Percentiles rank a stretch among this genome's conserved stretches.
Evolutionary conservation across 176 grass and related monocot species (phyloP).

Genomic region (Neostapfia colusana): DNA sequence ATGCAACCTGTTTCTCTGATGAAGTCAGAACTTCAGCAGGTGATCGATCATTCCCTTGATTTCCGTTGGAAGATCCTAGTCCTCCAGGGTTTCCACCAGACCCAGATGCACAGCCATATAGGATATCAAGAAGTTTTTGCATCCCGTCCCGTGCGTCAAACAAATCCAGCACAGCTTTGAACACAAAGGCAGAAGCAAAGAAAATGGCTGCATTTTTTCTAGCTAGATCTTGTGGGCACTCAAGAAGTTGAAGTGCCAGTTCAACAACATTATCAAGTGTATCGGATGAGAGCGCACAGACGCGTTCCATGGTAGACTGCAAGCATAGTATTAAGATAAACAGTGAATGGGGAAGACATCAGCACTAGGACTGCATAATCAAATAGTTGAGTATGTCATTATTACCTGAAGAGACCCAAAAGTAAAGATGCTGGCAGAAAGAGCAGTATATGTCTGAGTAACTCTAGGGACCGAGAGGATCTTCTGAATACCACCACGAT

Average conservation of each 20-base stretch:
- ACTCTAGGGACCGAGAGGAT: conserved; percentile 76
- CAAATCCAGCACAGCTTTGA: conserved; percentile 90
- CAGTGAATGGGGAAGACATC: not conserved
- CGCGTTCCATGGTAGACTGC: conserved; percentile 93
- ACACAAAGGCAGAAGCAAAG: conserved; percentile 92
- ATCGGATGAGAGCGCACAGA: conserved; percentile 75
- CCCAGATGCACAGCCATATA: conserved; percentile 69
- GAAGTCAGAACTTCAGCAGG: conserved; percentile 69
- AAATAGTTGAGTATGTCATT: not conserved
- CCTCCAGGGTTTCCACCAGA: conserved; percentile 67
- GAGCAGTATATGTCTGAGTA: conserved; percentile 72
- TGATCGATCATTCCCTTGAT: conserved; percentile 57
- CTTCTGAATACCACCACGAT: conserved; percentile 94
- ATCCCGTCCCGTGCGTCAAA: conserved; percentile 87
- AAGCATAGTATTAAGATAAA: conserved; percentile 29
- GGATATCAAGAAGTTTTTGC: conserved; percentile 81
- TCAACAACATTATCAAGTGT: conserved; percentile 81
- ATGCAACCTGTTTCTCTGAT: conserved; percentile 94
- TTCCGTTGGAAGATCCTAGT: conserved; percentile 59
- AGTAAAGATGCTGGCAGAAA: conserved; percentile 93
- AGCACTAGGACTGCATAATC: conserved; percentile 23
- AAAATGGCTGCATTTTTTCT: conserved; percentile 90
- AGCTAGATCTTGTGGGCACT: conserved; percentile 80
- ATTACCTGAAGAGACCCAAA: conserved; percentile 94
- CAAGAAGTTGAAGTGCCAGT: conserved; percentile 84